Base-by-base conservation (phyloP, 139 green algal species). In the Pleodorina starrii region DNA sequence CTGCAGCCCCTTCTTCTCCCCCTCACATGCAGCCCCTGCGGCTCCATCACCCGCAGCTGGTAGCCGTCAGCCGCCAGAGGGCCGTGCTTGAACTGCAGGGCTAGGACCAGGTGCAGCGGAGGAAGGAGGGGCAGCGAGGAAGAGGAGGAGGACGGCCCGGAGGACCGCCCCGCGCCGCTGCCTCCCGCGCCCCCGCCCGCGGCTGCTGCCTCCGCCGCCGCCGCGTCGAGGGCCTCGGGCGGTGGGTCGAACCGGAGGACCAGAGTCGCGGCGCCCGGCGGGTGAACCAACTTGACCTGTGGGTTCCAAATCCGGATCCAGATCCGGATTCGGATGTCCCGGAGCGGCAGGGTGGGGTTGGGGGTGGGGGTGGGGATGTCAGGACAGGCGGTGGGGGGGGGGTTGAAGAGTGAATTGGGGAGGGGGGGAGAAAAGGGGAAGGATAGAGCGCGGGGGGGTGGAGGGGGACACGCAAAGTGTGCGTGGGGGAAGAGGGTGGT, bases 221-320 rank as follows among this genome's bases (percentile, higher is more conserved):
- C 73, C 0, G 73, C 42, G 25, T 21, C n/a, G 7, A 66, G 54
- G 21, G 9, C 54, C 3, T 66, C 54, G 25, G 54, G 54, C 9
- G 77, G 32, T 12, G 77, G 43, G 32, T 74, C 54, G 38, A 43
- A 54, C 12, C 5, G 14, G 0, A 85, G 11, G 54, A 63, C 10
- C 2, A 85, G 78, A 0, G 38, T 36, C 32, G 54, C 51, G 4
- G 38, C n/a, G 36, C 78, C 54, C 25, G 43, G 38, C 16, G 21
- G 10, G n/a, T 85, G 78, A 5, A 43, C 19, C 78, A 72, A 54
- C 11, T n/a, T 51, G 16, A 85, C 78, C 78, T 85, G 78, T 3
- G 38, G 51, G 23, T 9, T 12, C 36, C n/a, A 19, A 50, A 50
- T 9, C 19, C 19, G 68, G 16, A 17, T 27, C 51, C 51, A 60